Evolutionary conservation across 2,329 filamentous ascomycete genomes (phyloP), one percentile per base, ranked within the genome.

Genomic region (Fusarium pseudocircinatum): DNA sequence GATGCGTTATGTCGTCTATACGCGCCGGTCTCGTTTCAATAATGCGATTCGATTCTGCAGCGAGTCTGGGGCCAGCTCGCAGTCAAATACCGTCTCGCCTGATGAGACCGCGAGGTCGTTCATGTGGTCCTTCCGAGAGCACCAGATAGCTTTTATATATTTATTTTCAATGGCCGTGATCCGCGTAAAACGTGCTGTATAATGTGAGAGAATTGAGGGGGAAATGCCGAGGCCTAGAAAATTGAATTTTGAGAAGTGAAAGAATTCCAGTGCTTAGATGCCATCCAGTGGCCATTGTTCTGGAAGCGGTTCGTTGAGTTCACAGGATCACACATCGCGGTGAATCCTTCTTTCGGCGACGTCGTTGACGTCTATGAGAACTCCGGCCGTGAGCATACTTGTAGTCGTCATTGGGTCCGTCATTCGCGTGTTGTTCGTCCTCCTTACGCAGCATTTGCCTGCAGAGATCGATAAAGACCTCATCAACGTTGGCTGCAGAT

Each of bases 401-500:
- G 72, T 84, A 83, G 30, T 85, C 81, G 22, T 85, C 82, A 24
- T 84, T 81, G 22, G 77, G 79, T 13, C 84, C 82, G 24, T 26
- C 75, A 43, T 75, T 43, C 70, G 46, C 40, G 78, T 70, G 74
- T 30, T 84, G 81, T 26, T 84, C 82, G 77, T 91, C 89, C 70
- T 96, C 93, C 77, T 91, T 93, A 70, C 91, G 88, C 65, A 96
- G 90, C 84, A 97, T 94, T 81, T 96, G 94, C 68, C 93, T 89
- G 79, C 93, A 96, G 63, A 97, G 87, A 81, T 96, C 93, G 74
- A 94, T 85, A 82, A 97, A 97, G 52, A 95, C 94, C 81, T 97
- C 95, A 76, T 97, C 94, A 22, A 97, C 95, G 77, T 97, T 97
- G 72, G 93, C 88, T 90, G 69, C 42, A 28, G 16, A 6, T 18